Conservation (phyloP, 345 rosid genomes). For the Rhodamnia rubescens region DNA sequence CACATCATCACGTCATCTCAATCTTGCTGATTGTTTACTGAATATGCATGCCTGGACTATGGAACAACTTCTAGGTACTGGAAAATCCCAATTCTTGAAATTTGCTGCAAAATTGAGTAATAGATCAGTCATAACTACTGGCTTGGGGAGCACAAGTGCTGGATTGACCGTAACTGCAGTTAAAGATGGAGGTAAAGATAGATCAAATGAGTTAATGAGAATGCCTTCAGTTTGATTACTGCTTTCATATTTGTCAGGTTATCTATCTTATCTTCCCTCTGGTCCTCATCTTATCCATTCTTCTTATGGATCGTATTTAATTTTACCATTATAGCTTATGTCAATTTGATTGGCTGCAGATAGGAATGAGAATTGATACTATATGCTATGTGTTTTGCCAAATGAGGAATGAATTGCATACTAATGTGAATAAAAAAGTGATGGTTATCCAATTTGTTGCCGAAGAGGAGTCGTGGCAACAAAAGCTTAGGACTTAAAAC, state of each 20-base stretch:
- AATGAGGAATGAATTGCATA: not conserved
- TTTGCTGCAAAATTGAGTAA: conserved; percentile 94
- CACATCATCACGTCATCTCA: not conserved
- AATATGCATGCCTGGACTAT: not conserved
- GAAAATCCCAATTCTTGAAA: conserved; percentile 93
- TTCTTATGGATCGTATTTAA: not conserved
- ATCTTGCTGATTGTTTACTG: not conserved
- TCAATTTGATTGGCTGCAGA: not conserved
- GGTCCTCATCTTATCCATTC: not conserved
- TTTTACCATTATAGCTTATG: not conserved
- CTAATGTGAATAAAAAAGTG: not conserved
- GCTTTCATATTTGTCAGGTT: not conserved
- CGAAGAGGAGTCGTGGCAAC: not conserved
- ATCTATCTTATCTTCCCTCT: not conserved
- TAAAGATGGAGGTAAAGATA: conserved; percentile 92
- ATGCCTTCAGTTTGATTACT: not conserved
- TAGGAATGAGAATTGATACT: not conserved
- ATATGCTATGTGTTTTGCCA: not conserved
- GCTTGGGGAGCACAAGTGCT: conserved; percentile 95
- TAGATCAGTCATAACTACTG: conserved; percentile 88
- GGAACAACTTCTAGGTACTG: conserved; percentile 56
- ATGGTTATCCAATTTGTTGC: not conserved
- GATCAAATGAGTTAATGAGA: not conserved
- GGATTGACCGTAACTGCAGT: conserved; percentile 98
- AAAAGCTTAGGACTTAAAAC: not conserved